Conservation (phyloP, 1,139 yeast genomes). For the Nakaseomyces sp. region DNA sequence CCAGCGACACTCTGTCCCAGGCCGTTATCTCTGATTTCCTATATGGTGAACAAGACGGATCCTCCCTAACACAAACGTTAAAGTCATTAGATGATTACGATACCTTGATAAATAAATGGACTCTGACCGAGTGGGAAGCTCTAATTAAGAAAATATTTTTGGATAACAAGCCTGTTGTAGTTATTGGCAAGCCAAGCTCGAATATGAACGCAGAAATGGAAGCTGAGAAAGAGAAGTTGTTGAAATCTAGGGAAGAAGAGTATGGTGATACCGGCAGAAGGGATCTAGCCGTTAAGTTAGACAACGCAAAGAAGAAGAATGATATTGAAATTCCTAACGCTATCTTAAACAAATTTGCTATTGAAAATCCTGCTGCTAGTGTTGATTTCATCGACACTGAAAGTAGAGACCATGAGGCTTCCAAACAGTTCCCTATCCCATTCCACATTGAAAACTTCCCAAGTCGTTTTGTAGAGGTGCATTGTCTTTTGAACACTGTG, state of each 20-base stretch:
- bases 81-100: constrained; percentile 55
- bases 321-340: constrained; percentile 68
- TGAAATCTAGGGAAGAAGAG: constrained; percentile 41
- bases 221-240: constrained; percentile 41
- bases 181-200: constrained; percentile 69
- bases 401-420: constrained; percentile 34
- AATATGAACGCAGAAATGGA: constrained; percentile 47
- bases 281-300: constrained; percentile 42
- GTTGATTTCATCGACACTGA: constrained; percentile 66
- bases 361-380: constrained; percentile 61
- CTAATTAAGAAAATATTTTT: constrained; percentile 48
- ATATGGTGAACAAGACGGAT: constrained; percentile 58
- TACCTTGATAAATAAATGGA: constrained; percentile 46
- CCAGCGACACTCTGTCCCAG: constrained; percentile 50
- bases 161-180: constrained; percentile 59
- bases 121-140: constrained; percentile 55
- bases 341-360: constrained; percentile 49
- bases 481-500: constrained; percentile 55
- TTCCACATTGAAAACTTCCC: constrained; percentile 72
- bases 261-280: constrained; percentile 57
- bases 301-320: constrained; percentile 57
- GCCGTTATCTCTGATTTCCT: constrained; percentile 70
- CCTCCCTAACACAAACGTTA: constrained; percentile 47
- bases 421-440: constrained; percentile 47
- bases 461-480: constrained; percentile 72